Conservation (phyloP, 306 rosid genomes). For the Hylodesmum podocarpum region DNA sequence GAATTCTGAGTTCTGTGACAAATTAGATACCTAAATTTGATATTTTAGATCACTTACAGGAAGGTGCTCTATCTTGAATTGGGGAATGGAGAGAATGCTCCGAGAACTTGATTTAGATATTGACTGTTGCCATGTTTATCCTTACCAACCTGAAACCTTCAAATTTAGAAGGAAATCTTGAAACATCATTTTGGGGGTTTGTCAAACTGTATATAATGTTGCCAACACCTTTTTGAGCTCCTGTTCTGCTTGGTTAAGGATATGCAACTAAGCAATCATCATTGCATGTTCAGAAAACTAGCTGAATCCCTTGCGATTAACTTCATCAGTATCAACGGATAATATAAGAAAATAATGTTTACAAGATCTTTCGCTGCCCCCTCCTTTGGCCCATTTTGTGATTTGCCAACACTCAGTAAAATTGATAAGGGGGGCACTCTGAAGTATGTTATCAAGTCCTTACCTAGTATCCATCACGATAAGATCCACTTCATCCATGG, state of each 20-base stretch:
- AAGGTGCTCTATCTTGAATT: background rate
- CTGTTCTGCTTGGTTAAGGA: background rate
- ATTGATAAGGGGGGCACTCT: background rate
- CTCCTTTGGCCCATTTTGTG: background rate
- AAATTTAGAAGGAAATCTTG: slow-evolving; percentile 1
- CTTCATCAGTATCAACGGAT: background rate
- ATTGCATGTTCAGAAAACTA: background rate
- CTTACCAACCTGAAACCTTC: background rate
- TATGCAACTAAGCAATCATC: background rate
- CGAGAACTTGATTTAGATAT: background rate
- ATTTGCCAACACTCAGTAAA: background rate
- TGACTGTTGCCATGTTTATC: background rate
- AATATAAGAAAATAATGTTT: background rate
- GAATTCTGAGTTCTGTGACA: background rate
- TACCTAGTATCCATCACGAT: background rate
- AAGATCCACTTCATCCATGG: background rate
- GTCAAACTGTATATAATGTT: background rate
- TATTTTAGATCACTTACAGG: background rate
- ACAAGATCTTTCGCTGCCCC: background rate
- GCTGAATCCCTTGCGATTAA: background rate
- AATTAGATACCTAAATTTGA: background rate
- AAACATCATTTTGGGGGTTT: background rate
- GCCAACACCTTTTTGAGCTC: background rate
- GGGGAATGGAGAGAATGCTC: background rate
- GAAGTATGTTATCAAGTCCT: background rate